Evolutionary conservation across 2,329 filamentous ascomycete species (phyloP), one percentile per base, ranked within the genome.

Genomic region (Epichloe gansuensis): DNA sequence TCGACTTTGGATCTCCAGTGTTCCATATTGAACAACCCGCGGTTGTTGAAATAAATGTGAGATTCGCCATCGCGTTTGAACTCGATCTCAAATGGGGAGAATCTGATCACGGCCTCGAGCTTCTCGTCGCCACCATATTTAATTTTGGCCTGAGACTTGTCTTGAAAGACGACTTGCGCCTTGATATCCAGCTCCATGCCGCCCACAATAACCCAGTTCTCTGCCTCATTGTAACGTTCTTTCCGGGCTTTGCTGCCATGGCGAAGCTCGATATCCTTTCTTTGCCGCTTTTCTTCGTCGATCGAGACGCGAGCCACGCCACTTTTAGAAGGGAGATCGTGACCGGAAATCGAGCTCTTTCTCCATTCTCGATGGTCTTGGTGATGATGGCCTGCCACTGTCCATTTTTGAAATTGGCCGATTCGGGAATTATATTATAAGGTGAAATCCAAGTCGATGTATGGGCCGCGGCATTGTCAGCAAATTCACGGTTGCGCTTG

Each of bases 1-100:
- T 95, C 91, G 15, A 89, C 70, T 77, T 95, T 95, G 44, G 85
- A 78, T 55, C 93, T 78, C 93, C 93, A 98, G 66, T 98, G 93
- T 68, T 98, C 93, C 66, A 97, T 71, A 63, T 97, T 98, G 67
- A 98, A 67, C 57, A 94, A 73, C 1, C 91, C 91, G n/a, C 85
- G 82, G 59, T 91, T 84, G 64, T 98, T 98, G 68, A 98, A 76
- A 63, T 85, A 88, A 67, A 98, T 77, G 56, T 97, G 89, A 0
- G 85, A 85, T 58, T 80, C 74, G 1, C 87, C 90, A 60, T 93
- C 86, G 45, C 91, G 79, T 69, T 86, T 85, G 66, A 98, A 98
- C 47, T 95, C 86, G 51, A 97, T 78, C 39, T 77, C 77, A 58
- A 97, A 94, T 0, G 93, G 93, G 2, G 82, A 76, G 62, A 94